A percentile compares a stretch with the other conserved stretches of the same genome.
Conservation (phyloP, 805 yeast species). For the Kuraishia hungarica region DNA sequence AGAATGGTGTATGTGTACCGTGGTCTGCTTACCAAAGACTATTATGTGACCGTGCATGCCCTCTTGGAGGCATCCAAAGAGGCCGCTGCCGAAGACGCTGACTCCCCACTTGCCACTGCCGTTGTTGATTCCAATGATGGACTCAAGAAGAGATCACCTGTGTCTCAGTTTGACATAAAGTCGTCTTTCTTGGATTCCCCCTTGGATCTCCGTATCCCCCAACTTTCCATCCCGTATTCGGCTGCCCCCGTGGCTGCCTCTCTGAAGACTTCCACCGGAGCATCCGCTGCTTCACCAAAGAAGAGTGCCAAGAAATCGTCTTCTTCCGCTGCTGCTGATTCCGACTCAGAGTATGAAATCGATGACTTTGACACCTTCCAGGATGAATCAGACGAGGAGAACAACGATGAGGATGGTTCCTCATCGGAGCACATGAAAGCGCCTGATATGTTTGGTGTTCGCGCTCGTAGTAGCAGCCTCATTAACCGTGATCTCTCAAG, state of each 20-base stretch:
- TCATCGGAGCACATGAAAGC: background rate
- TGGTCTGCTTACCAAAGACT: conserved; percentile 69
- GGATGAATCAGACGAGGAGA: conserved; percentile 30
- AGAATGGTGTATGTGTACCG: conserved; percentile 85
- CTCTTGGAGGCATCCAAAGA: conserved; percentile 47
- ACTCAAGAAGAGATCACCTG: background rate
- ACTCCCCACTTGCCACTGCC: background rate
- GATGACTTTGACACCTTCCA: conserved; percentile 32
- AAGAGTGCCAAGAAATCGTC: conserved; percentile 6
- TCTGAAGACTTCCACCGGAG: conserved; percentile 15
- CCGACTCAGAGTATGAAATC: conserved; percentile 34
- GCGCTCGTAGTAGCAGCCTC: background rate
- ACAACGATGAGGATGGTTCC: conserved; percentile 18
- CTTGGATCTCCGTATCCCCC: conserved; percentile 23
- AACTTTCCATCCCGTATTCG: conserved; percentile 54
- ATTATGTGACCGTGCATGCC: conserved; percentile 60
- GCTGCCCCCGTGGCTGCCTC: conserved; percentile 77
- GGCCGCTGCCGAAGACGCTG: conserved; percentile 13
- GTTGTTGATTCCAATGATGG: background rate
- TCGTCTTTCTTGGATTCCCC: conserved; percentile 22
- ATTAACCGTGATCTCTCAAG: conserved; percentile 1
- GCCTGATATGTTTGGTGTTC: background rate
- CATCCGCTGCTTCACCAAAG: conserved; percentile 2
- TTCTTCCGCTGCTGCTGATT: conserved; percentile 10
- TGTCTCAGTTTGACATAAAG: background rate